Base-by-base conservation (phyloP, 2,329 filamentous ascomycete species). In the Colletotrichum sp. region DNA sequence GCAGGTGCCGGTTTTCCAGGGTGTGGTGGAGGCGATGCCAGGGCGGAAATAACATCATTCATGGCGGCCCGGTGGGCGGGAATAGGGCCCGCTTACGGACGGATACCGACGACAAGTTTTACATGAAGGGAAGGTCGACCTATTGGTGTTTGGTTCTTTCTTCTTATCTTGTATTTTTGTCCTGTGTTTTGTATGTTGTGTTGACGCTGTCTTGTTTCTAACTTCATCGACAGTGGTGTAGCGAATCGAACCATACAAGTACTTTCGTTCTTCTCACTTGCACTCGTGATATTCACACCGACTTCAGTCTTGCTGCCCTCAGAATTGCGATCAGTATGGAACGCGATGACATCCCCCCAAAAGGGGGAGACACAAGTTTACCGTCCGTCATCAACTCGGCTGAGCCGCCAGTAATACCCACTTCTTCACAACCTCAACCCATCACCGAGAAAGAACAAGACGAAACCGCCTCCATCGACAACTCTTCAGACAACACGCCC, bases 41-140 rank as follows among this genome's bases (percentile, higher is more conserved):
- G 21, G 65, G 34, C 74, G 74, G 74, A 68, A 75, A 69, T 73
- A 75, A 75, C 57, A 75, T 75, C 73, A 73, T 64, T 58, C 38
- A 43, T 16, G 18, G 57, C 21, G 60, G 32, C 55, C 34, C 16
- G 13, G 26, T 36, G 43, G 34, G 70, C 34, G 64, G 43, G n/a
- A 65, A 58, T 21, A 34, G 43, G 61, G 52, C 55, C 61, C 61
- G 72, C 68, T 75, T 67, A 61, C 21, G 58, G 64, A 65, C 21
- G 58, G 64, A 65, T 28, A 60, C 43, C 21, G 64, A 15, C 48
- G 18, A 60, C 55, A 71, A 65, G 34, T 60, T 65, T 60, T 73
- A 16, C n/a, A 15, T 21, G 43, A 21, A 64, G 64, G n/a, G 16
- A 69, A 52, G 18, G 34, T 65, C 30, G 60, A 38, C 36, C 30